Evolutionary conservation across 495 filamentous ascomycete genomes (phyloP).

Genomic region (Lophiotrema nucula): DNA sequence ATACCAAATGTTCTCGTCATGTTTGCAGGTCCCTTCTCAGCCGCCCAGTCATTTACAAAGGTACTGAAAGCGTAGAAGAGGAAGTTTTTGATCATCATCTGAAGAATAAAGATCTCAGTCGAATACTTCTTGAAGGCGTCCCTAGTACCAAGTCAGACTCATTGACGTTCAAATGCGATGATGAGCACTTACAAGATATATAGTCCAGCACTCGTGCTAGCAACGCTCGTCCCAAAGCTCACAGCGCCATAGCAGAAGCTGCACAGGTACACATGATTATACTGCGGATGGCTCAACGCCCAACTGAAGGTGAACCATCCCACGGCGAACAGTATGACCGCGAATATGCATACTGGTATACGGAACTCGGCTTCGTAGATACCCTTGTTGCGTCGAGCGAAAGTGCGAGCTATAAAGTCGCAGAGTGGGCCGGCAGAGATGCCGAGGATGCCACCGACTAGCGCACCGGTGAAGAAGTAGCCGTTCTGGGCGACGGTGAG

Average conservation of each 20-base stretch:
- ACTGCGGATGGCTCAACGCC: constrained; percentile 8
- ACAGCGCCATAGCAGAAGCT: constrained; percentile 19
- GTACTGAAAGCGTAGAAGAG: constrained; percentile 25
- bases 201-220: constrained; percentile 19
- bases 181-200: constrained; percentile 22
- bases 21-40: constrained; percentile 9
- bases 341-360: constrained; percentile 16
- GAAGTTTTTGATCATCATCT: constrained; percentile 30
- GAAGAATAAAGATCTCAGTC: constrained; percentile 24
- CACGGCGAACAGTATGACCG: constrained; percentile 16
- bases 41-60: constrained; percentile 16
- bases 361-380: constrained; percentile 22
- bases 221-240: constrained; percentile 21
- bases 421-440: constrained; percentile 15
- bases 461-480: constrained; percentile 25
- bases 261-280: constrained; percentile 2
- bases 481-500: constrained; percentile 25
- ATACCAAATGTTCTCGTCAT: constrained; percentile 15
- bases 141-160: neutral
- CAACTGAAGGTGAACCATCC: constrained; percentile 23
- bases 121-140: constrained; percentile 19
- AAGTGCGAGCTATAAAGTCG: constrained; percentile 4
- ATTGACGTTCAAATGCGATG: neutral
- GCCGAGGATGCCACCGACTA: constrained; percentile 21
- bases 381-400: constrained; percentile 8